Conservation (phyloP, 2,329 filamentous ascomycete genomes). For the Talaromyces sp. region DNA sequence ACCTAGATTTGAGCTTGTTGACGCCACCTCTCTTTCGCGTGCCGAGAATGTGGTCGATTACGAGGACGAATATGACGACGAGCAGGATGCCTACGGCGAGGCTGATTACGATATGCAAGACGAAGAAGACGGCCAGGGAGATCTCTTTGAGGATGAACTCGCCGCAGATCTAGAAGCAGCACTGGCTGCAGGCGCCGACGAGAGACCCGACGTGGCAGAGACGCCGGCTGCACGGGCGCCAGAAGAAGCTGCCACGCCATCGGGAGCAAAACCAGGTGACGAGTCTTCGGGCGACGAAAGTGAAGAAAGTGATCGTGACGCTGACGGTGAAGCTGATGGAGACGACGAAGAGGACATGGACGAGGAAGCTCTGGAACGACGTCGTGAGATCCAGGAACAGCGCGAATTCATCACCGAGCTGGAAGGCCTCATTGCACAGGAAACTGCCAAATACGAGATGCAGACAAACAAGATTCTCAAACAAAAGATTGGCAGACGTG, state of each 20-base stretch:
- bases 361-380: slow-evolving; percentile 43
- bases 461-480: slow-evolving; percentile 41
- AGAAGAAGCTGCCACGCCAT: slow-evolving; percentile 34
- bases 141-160: slow-evolving; percentile 40
- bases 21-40: slow-evolving; percentile 49
- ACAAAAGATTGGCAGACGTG: slow-evolving; percentile 43
- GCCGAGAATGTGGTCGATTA: slow-evolving; percentile 39
- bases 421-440: slow-evolving; percentile 37
- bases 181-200: slow-evolving; percentile 38
- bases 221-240: slow-evolving; percentile 20
- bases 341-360: slow-evolving; percentile 38
- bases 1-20: slow-evolving; percentile 63
- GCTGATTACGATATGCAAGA: slow-evolving; percentile 43
- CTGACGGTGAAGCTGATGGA: slow-evolving; percentile 20
- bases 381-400: slow-evolving; percentile 42
- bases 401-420: slow-evolving; percentile 46
- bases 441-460: slow-evolving; percentile 40
- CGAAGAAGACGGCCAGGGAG: slow-evolving; percentile 29
- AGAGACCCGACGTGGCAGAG: slow-evolving; percentile 27
- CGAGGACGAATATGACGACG: slow-evolving; percentile 49
- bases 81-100: slow-evolving; percentile 51
- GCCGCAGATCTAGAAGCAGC: slow-evolving; percentile 46
- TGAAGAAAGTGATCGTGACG: slow-evolving; percentile 35
- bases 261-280: slow-evolving; percentile 29
- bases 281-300: slow-evolving; percentile 44